A percentile compares a stretch with the other conserved stretches of the same genome.
phyloP scores from a whole-genome alignment of 2,329 filamentous ascomycete genomes.

The Exutisphaerella laricina region DNA sequence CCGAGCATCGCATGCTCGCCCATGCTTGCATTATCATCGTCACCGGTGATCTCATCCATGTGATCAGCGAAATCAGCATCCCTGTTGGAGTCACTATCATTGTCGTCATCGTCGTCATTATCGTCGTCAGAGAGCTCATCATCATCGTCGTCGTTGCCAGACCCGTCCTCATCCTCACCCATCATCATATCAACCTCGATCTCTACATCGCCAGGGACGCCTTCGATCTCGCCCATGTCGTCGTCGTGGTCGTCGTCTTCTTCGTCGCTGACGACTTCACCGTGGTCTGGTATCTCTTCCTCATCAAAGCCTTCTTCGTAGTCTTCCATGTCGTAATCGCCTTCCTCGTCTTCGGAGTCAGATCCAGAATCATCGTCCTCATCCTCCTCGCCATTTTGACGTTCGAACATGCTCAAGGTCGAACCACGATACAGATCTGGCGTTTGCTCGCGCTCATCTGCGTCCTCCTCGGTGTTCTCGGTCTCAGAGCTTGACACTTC shows the following conservation, averaged over 20 bases:
- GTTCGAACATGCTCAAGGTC: constrained; percentile 88
- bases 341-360: constrained; percentile 23
- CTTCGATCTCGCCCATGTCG: constrained; percentile 69
- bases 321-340: constrained; percentile 78
- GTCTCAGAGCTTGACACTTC: constrained; percentile 75
- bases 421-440: constrained; percentile 97
- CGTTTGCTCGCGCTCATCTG: constrained; percentile 69
- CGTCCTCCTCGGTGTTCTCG: constrained; percentile 72
- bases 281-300: constrained; percentile 75
- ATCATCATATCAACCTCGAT: constrained; percentile 85
- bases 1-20: constrained; percentile 38
- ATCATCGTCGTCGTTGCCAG: constrained; percentile 46
- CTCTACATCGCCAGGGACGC: constrained; percentile 54
- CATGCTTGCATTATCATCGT: constrained; percentile 45
- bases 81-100: constrained; percentile 49
- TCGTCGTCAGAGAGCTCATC: constrained; percentile 59
- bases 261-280: constrained; percentile 84
- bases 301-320: constrained; percentile 85
- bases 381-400: constrained; percentile 74
- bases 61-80: constrained; percentile 59
- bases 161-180: constrained; percentile 61
- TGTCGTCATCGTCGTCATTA: constrained; percentile 52
- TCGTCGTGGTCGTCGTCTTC: constrained; percentile 63
- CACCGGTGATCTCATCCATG: constrained; percentile 44
- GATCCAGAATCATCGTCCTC: constrained; percentile 51